These are phyloP conservation scores for Fraxinus sp. DNA, from an alignment of 305 asterid species.

Conservation along the genomic window DNA sequence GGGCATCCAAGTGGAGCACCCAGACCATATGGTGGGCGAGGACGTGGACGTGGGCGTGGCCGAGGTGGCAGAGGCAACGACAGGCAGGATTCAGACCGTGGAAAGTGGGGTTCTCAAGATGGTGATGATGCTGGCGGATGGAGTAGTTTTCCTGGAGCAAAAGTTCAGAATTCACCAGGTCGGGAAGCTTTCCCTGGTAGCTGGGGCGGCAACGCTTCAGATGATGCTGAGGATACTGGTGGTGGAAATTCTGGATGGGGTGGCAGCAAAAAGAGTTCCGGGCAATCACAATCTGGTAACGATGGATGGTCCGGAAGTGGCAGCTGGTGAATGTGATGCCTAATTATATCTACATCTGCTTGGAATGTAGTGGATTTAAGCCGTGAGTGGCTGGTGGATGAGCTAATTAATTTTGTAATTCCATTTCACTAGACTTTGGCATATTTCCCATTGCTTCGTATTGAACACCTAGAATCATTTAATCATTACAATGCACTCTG, in stretches of 20 bases:
- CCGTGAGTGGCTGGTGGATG: constrained; percentile 21
- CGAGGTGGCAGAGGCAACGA: constrained; percentile 52
- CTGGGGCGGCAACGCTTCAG: constrained; percentile 32
- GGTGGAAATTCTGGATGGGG: constrained; percentile 53
- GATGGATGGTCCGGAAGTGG: constrained; percentile 30
- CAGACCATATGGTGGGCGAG: constrained; percentile 63
- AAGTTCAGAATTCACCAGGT: constrained; percentile 46
- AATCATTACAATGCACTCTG: background rate
- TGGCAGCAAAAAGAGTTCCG: constrained; percentile 35
- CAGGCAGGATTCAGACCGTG: constrained; percentile 50
- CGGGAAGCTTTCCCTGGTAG: constrained; percentile 46
- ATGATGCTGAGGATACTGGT: constrained; percentile 25
- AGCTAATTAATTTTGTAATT: background rate
- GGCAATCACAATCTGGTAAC: constrained; percentile 27
- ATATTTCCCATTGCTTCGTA: background rate
- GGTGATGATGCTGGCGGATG: constrained; percentile 54
- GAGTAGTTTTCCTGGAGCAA: constrained; percentile 54
- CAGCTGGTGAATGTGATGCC: background rate
- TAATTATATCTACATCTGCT: background rate
- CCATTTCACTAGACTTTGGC: background rate
- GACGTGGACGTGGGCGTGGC: constrained; percentile 52
- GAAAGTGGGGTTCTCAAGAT: constrained; percentile 64
- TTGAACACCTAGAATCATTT: background rate
- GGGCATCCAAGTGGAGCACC: constrained; percentile 67
- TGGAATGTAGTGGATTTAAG: background rate